Percentiles rank a stretch among this genome's conserved stretches.
phyloP scores from a whole-genome alignment of 73 alveolate genomes.

The Paramecium biaurelia region DNA sequence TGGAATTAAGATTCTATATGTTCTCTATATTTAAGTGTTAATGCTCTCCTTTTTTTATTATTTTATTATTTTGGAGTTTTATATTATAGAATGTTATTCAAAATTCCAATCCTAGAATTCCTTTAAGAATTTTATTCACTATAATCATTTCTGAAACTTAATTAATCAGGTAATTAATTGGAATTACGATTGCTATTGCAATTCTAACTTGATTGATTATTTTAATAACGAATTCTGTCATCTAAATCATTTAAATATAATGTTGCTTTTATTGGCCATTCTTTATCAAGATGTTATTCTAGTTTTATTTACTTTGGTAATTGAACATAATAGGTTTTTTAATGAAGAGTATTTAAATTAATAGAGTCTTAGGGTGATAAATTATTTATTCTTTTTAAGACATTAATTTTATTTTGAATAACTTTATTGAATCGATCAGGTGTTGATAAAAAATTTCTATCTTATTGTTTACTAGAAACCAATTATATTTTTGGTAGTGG shows the following conservation, averaged over 20 bases:
- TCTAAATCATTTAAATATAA: conserved; percentile 36
- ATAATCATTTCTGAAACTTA: background rate
- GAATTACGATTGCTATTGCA: background rate
- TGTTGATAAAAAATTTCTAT: background rate
- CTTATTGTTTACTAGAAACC: background rate
- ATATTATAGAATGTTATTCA: background rate
- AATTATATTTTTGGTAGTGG: background rate
- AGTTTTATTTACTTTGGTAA: background rate
- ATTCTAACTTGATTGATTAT: background rate
- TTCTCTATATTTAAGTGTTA: background rate
- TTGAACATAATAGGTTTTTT: background rate
- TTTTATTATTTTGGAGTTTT: background rate
- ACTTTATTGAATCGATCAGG: conserved; percentile 11
- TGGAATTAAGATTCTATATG: background rate
- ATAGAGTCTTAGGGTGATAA: background rate
- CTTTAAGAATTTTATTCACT: background rate
- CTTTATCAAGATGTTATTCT: background rate
- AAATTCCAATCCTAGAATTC: background rate
- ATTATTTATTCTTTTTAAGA: background rate
- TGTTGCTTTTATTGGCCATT: conserved; percentile 31
- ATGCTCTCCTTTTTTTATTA: background rate
- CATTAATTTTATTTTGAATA: background rate
- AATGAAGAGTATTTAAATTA: background rate
- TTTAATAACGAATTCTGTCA: background rate
- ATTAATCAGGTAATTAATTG: background rate